These are phyloP conservation scores for Talaromyces verruculosus DNA, from an alignment of 2,329 filamentous ascomycete species.

Conservation along the genomic window DNA sequence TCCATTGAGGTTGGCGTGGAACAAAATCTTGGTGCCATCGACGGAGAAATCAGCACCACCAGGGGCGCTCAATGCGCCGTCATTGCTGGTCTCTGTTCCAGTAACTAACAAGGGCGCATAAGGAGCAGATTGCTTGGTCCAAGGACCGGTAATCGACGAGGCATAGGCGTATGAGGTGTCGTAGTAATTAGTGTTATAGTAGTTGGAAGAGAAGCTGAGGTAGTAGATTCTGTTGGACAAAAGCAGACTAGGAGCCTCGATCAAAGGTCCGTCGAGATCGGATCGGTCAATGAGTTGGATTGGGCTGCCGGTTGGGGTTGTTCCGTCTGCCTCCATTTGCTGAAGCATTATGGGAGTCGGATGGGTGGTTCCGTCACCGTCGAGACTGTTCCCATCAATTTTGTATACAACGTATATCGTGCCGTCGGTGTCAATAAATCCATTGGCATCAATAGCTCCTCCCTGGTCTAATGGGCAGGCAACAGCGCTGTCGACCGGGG, in stretches of 20 bases:
- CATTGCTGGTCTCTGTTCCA: slow-evolving; percentile 27
- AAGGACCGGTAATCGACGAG: slow-evolving; percentile 29
- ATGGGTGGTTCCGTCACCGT: slow-evolving; percentile 41
- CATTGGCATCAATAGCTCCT: slow-evolving; percentile 61
- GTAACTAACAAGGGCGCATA: slow-evolving; percentile 30
- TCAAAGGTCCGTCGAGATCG: slow-evolving; percentile 57
- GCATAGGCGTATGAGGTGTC: slow-evolving; percentile 58
- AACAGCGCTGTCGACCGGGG: slow-evolving; percentile 44
- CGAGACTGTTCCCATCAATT: slow-evolving; percentile 59
- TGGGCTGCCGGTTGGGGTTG: slow-evolving; percentile 50
- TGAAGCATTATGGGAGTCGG: slow-evolving; percentile 61
- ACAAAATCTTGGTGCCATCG: slow-evolving; percentile 30
- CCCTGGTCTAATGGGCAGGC: slow-evolving; percentile 53
- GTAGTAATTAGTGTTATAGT: slow-evolving; percentile 53
- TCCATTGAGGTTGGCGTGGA: slow-evolving; percentile 31
- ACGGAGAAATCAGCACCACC: slow-evolving; percentile 32
- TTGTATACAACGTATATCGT: slow-evolving; percentile 62
- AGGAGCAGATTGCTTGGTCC: slow-evolving; percentile 28
- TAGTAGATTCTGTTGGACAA: slow-evolving; percentile 51
- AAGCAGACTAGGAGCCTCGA: slow-evolving; percentile 57
- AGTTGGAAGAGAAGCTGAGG: slow-evolving; percentile 59
- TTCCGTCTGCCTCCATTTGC: slow-evolving; percentile 50
- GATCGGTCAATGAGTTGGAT: slow-evolving; percentile 59
- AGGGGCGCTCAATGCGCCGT: slow-evolving; percentile 30
- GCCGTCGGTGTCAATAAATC: slow-evolving; percentile 53